Evolutionary conservation across 108 stramenopile genomes (phyloP).

Genomic region (Tribonema minus): DNA sequence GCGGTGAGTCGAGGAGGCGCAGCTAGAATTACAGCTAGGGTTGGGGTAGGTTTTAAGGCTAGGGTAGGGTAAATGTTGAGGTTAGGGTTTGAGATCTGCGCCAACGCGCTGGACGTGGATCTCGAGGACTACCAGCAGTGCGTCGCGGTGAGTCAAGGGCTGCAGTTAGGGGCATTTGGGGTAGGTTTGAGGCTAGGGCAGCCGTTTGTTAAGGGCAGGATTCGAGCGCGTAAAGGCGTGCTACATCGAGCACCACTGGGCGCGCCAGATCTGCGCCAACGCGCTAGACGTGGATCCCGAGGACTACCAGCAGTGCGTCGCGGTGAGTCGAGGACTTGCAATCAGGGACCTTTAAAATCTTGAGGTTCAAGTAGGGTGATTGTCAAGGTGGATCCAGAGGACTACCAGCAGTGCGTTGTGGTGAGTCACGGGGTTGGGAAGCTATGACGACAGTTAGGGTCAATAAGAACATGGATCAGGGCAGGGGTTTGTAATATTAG

Average conservation of each 20-base stretch:
- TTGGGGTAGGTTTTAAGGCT: too few relatives aligned
- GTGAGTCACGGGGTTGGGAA: background rate
- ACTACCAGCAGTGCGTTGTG: background rate
- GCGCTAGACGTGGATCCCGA: constrained; percentile 38
- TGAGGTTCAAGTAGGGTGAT: too few relatives aligned
- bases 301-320: background rate
- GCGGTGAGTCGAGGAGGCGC: background rate
- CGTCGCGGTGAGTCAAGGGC: background rate
- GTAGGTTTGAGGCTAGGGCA: too few relatives aligned
- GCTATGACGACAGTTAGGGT: background rate
- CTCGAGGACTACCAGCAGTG: background rate
- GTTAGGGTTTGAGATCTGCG: constrained; percentile 48
- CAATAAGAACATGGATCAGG: too few relatives aligned
- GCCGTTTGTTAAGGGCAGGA: too few relatives aligned
- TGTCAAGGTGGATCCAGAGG: constrained; percentile 8
- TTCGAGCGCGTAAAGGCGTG: too few relatives aligned
- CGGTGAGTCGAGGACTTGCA: background rate
- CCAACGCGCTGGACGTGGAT: constrained; percentile 45
- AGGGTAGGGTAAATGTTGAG: too few relatives aligned
- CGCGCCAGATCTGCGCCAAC: constrained; percentile 43
- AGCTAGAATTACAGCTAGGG: too few relatives aligned
- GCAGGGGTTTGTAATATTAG: too few relatives aligned
- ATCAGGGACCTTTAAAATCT: too few relatives aligned
- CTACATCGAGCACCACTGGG: constrained; percentile 51
- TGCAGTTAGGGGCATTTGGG: background rate